Evolutionary conservation across 169 alveolate species (phyloP), one percentile per base, ranked within the genome.

Genomic region (Plasmodium cynomolgi): DNA sequence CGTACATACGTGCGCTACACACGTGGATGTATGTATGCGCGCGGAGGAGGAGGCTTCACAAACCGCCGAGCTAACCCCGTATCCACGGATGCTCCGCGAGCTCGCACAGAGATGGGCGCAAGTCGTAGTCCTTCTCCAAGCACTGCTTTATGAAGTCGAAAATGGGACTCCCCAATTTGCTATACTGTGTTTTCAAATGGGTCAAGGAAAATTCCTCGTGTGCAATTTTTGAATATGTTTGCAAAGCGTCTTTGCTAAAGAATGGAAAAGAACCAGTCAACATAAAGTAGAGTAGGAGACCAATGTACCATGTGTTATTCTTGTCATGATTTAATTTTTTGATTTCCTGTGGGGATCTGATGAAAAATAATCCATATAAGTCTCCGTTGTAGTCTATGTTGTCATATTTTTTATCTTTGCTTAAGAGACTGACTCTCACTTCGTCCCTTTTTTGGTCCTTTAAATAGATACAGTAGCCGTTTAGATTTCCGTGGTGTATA

Each of bases 321-420:
- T 91, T 91, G 56, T 81, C 82, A 72, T 81, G 31, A 82, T 71
- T 47, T 58, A 79, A 37, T 81, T 82, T 72, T 68, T 39, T 62
- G 1, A 91, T 91, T 91, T 91, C 95, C 56, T 91, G 91, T 31
- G 91, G 92, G 17, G 95, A 91, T 82, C 95, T 62, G 37, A 91
- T 91, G 26, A 47, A 91, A 81, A 31, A 82, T 31, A 91, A 72
- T 6, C 95, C 95, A 91, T 91, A 91, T 73, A 91, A 81, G 54
- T 91, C 92, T 29, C 95, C 95, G 3, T 81, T 74, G 26, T 81
- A n/a, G 29, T 91, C 95, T 34, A 91, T 81, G 37, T 91, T 91
- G 37, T 91, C 95, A 73, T 91, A 91, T 8, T 68, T 34, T 6
- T 62, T 91, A 58, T 81, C 20, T 91, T 68, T 81, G 74, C 95